These are phyloP conservation scores for Penicillium lagena DNA, from an alignment of 495 filamentous ascomycete genomes.

Conservation along the genomic window DNA sequence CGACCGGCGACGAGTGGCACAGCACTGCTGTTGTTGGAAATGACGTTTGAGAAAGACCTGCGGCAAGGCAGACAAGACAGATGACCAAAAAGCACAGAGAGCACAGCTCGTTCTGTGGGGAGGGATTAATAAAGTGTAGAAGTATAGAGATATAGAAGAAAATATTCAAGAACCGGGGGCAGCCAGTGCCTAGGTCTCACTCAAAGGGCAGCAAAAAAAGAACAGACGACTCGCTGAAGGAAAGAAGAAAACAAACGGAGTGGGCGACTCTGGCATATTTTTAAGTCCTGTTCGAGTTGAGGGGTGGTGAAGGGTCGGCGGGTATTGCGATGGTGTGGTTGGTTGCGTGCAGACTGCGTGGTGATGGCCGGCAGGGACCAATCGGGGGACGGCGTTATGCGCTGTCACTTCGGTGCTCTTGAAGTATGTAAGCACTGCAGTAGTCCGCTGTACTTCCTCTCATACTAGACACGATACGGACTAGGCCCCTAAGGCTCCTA, in stretches of 20 bases:
- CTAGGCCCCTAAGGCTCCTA: no score
- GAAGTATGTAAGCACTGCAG: no score
- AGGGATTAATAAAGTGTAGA: conserved; percentile 24
- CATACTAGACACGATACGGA: no score
- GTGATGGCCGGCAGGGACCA: conserved; percentile 9
- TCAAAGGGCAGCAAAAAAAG: conserved; percentile 48
- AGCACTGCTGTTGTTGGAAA: conserved; percentile 14
- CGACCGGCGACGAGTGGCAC: conserved; percentile 45
- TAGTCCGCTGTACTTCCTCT: no score
- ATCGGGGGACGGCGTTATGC: not conserved
- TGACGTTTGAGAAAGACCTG: conserved; percentile 27
- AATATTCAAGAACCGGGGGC: conserved; percentile 38
- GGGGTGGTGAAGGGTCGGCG: conserved; percentile 7
- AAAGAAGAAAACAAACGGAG: conserved; percentile 40
- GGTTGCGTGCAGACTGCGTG: not conserved
- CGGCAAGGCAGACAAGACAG: conserved; percentile 16
- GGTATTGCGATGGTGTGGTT: conserved; percentile 14
- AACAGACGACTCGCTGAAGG: conserved; percentile 73
- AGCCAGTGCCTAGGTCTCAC: conserved; percentile 45
- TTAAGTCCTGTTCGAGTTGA: conserved; percentile 13
- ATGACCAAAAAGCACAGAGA: conserved; percentile 27
- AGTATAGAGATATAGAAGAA: conserved; percentile 42
- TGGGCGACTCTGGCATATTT: conserved; percentile 35
- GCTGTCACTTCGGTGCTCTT: no score
- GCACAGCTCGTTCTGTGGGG: conserved; percentile 40